phyloP scores from a whole-genome alignment of 495 filamentous ascomycete genomes.

The Trypethelium eluteriae region DNA sequence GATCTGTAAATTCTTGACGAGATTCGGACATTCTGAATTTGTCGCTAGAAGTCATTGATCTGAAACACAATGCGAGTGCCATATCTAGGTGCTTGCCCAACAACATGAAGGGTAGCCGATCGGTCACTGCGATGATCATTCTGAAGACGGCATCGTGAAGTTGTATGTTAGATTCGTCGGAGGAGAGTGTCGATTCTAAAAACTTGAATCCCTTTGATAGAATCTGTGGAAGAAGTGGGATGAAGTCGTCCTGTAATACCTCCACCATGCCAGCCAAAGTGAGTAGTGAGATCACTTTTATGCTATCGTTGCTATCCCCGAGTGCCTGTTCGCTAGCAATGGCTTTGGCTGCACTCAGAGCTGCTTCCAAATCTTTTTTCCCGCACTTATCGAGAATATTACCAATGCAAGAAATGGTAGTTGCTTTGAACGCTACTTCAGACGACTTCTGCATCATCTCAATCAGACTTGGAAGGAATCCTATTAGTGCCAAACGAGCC shows the following conservation, averaged over 20 bases:
- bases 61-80: conserved; percentile 59
- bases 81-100: conserved; percentile 61
- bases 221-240: conserved; percentile 70
- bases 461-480: conserved; percentile 69
- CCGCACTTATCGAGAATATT: conserved; percentile 86
- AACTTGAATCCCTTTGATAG: conserved; percentile 62
- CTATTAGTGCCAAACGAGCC: conserved; percentile 48
- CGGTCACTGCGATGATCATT: conserved; percentile 67
- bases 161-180: conserved; percentile 45
- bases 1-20: conserved; percentile 58
- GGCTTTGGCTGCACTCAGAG: conserved; percentile 56
- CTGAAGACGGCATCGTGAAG: conserved; percentile 77
- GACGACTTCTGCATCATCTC: conserved; percentile 62
- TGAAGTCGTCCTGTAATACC: conserved; percentile 73
- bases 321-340: conserved; percentile 72
- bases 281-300: conserved; percentile 74
- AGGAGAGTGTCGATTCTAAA: conserved; percentile 53
- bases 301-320: conserved; percentile 58
- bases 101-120: conserved; percentile 79
- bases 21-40: background rate
- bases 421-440: conserved; percentile 61
- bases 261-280: conserved; percentile 83
- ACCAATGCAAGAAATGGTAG: conserved; percentile 78
- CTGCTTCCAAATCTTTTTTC: conserved; percentile 67
- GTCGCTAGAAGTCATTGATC: conserved; percentile 54